These are phyloP conservation scores for Acarospora socialis DNA, from an alignment of 2,329 filamentous ascomycete genomes.

Conservation along the genomic window DNA sequence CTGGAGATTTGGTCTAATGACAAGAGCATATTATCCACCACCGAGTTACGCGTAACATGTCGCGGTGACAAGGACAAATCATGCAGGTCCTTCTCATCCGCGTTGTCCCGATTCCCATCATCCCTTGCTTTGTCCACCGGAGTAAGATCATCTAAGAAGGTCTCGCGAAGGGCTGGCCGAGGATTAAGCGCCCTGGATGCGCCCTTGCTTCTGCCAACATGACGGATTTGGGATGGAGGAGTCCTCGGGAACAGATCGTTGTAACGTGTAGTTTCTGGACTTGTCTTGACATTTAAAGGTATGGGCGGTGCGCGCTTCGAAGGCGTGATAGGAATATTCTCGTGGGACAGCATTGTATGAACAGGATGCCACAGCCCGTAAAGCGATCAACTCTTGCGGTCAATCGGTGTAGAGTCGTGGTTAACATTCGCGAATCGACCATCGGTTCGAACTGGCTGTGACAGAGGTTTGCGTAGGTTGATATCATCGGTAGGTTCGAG, in stretches of 20 bases:
- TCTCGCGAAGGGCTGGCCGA: slow-evolving; percentile 26
- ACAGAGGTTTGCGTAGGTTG: too few relatives aligned
- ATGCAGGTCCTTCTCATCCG: slow-evolving; percentile 51
- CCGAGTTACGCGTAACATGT: slow-evolving; percentile 70
- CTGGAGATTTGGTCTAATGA: slow-evolving; percentile 73
- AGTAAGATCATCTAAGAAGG: slow-evolving; percentile 25
- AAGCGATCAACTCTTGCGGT: too few relatives aligned
- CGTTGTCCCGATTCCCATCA: slow-evolving; percentile 8
- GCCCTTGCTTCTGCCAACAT: slow-evolving; percentile 18
- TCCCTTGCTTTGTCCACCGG: slow-evolving; percentile 20
- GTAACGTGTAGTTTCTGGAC: slow-evolving; percentile 11
- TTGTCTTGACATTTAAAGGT: neutral
- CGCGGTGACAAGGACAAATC: slow-evolving; percentile 68
- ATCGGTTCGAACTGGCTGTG: too few relatives aligned
- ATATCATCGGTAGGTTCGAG: too few relatives aligned
- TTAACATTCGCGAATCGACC: too few relatives aligned
- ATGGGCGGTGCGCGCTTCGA: neutral
- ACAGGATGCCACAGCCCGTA: neutral
- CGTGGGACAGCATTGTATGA: neutral
- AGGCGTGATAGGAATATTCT: neutral
- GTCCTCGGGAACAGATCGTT: slow-evolving; percentile 26
- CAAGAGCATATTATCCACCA: slow-evolving; percentile 90
- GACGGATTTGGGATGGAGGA: slow-evolving; percentile 23
- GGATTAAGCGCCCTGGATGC: slow-evolving; percentile 17
- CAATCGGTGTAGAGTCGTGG: too few relatives aligned